Evolutionary conservation across 768 basidiomycete species (phyloP), one percentile per base, ranked within the genome.

Genomic region (Podaxis sp.): DNA sequence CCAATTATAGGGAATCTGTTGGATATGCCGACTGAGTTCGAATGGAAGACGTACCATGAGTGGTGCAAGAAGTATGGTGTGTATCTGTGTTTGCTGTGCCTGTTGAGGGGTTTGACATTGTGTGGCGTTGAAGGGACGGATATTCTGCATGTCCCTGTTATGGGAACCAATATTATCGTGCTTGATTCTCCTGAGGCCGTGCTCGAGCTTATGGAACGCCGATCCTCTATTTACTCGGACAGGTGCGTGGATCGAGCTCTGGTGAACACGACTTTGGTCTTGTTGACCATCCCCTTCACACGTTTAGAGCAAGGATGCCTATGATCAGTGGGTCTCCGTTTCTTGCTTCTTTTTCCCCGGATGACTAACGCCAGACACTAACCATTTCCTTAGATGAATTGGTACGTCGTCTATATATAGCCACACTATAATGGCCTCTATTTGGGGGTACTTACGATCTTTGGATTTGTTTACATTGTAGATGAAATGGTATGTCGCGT

Each of bases 161-260:
- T 68, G 26, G 75, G 75, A 19, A 68, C 66, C 3, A 58, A 62
- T 9, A 54, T 74, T 28, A 66, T 74, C 28, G 65, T 75, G n/a
- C 52, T 83, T 49, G 77, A 80, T 61, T 74, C 76, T 2, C 40
- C 71, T 1, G 73, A 80, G 52, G 74, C 75, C 1, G 74, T 76
- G 2, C 66, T 64, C 2, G 80, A 83, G 12, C 74, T 83, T 13
- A 73, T 83, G 48, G 80, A 81, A 55, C 77, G 74, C 58, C 66
- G 78, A 11, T 80, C 76, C 13, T 61, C 70, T 9, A 76, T 77
- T 22, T 83, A 82, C 65, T 82, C 77, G 3, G 74, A 71, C 52
- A 68, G 76, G 70, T 72, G 53, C 12, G 66, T 54, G 4, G 12
- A 19, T 15, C 13, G 22, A 49, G 33, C 26, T 7, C 24, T 24